phyloP scores from a whole-genome alignment of 805 yeast species.

The Zygotorulaspora chibaensis region DNA sequence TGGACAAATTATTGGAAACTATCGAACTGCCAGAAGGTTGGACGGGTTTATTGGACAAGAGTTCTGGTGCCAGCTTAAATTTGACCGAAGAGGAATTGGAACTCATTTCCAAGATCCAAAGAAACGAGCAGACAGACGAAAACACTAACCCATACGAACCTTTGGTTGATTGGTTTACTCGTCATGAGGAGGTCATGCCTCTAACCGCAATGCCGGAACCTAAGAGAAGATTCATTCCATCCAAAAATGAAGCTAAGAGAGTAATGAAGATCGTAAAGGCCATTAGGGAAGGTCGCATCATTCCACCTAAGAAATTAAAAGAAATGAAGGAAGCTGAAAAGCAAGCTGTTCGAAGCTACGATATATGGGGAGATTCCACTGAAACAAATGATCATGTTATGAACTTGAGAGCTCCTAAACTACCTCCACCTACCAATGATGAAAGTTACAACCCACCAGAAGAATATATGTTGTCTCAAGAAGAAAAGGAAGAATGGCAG shows the following conservation, averaged over 20 bases:
- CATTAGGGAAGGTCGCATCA: slow-evolving; percentile 90
- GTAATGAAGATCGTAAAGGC: slow-evolving; percentile 96
- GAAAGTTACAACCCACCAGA: slow-evolving; percentile 97
- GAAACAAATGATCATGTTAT: slow-evolving; percentile 67
- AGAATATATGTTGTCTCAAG: slow-evolving; percentile 79
- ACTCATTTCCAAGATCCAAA: slow-evolving; percentile 78
- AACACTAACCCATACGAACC: slow-evolving; percentile 86
- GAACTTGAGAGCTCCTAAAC: slow-evolving; percentile 91
- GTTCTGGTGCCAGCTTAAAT: slow-evolving; percentile 81
- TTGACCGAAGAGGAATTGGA: slow-evolving; percentile 84
- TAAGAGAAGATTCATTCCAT: slow-evolving; percentile 92
- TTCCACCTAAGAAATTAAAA: slow-evolving; percentile 61
- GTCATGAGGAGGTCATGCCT: slow-evolving; percentile 82
- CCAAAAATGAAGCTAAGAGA: slow-evolving; percentile 93
- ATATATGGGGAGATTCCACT: slow-evolving; percentile 80
- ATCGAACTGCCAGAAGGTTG: slow-evolving; percentile 97
- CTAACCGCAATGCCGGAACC: slow-evolving; percentile 94
- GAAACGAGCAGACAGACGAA: slow-evolving; percentile 79
- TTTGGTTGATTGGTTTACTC: slow-evolving; percentile 91
- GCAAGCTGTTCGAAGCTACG: slow-evolving; percentile 56
- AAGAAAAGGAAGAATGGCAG: slow-evolving; percentile 71
- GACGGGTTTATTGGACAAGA: slow-evolving; percentile 92
- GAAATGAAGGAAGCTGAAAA: slow-evolving; percentile 48
- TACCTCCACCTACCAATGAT: slow-evolving; percentile 94
- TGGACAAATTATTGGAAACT: slow-evolving; percentile 81